phyloP scores from a whole-genome alignment of 345 rosid species.

The Combretum micranthum region DNA sequence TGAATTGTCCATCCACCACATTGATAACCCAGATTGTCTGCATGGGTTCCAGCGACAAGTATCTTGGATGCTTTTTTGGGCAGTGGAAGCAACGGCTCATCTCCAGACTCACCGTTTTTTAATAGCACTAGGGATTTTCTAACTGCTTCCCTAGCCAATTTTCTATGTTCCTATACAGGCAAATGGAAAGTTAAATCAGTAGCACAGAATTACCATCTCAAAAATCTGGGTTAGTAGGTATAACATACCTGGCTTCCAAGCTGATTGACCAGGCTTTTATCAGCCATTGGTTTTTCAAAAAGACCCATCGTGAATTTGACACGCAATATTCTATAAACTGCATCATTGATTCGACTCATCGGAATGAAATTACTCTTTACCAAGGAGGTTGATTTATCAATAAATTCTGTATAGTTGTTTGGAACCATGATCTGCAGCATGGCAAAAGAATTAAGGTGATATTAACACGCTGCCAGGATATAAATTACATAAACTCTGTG shows the following conservation, averaged over 20 bases:
- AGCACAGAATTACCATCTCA: neutral
- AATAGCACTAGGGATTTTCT: constrained; percentile 59
- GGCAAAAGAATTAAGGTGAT: neutral
- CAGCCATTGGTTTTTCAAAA: constrained; percentile 47
- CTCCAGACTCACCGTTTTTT: constrained; percentile 38
- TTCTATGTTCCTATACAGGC: constrained; percentile 43
- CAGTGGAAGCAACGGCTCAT: constrained; percentile 44
- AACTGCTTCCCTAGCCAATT: constrained; percentile 66
- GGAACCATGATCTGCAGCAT: constrained; percentile 41
- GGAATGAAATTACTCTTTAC: constrained; percentile 43
- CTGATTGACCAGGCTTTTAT: constrained; percentile 27
- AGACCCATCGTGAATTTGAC: constrained; percentile 68
- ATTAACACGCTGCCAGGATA: neutral
- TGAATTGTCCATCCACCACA: constrained; percentile 69
- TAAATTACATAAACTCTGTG: neutral
- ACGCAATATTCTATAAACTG: constrained; percentile 53
- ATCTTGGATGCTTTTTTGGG: constrained; percentile 37
- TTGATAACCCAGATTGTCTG: constrained; percentile 50
- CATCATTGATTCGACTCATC: constrained; percentile 62
- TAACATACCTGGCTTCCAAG: constrained; percentile 33
- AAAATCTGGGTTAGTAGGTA: neutral
- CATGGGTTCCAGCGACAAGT: constrained; percentile 52
- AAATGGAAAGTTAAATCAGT: neutral
- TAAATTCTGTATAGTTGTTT: constrained; percentile 38
- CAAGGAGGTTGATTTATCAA: constrained; percentile 33